phyloP scores from a whole-genome alignment of 768 basidiomycete genomes.

The Sarcodon aspratus region DNA sequence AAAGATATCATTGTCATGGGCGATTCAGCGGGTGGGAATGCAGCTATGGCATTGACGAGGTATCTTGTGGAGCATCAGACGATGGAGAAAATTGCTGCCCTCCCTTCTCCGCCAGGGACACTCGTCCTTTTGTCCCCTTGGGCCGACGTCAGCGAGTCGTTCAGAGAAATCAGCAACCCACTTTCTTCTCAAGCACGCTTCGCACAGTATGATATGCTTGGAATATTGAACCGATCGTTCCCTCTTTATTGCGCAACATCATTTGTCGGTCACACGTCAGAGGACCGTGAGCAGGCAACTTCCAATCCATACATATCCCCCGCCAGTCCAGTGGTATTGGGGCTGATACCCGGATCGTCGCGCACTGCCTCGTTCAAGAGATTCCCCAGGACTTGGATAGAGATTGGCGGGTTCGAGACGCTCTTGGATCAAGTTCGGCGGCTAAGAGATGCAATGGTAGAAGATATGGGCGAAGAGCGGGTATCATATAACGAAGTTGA shows the following conservation, averaged over 20 bases:
- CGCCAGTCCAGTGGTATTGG: conserved; percentile 20
- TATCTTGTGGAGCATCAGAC: conserved; percentile 42
- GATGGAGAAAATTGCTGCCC: conserved; percentile 9
- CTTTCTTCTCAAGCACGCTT: conserved; percentile 27
- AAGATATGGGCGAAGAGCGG: conserved; percentile 34
- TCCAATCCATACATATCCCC: conserved; percentile 50
- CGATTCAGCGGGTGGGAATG: conserved; percentile 72
- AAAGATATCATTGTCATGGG: conserved; percentile 55
- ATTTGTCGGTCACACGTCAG: background rate
- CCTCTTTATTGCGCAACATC: background rate
- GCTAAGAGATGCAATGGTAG: conserved; percentile 35
- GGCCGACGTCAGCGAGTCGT: background rate
- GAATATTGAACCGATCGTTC: conserved; percentile 19
- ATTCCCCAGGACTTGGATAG: conserved; percentile 52
- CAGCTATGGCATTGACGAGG: conserved; percentile 50
- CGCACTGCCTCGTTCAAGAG: conserved; percentile 32
- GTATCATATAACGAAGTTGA: conserved; percentile 37
- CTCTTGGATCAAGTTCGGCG: conserved; percentile 37
- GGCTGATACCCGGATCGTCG: conserved; percentile 15
- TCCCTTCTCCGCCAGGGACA: conserved; percentile 27
- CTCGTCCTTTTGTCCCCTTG: conserved; percentile 15
- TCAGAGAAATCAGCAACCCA: conserved; percentile 25
- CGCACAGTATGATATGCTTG: conserved; percentile 45
- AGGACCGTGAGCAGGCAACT: conserved; percentile 23
- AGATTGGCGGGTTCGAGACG: conserved; percentile 44